Evolutionary conservation across 2,329 filamentous ascomycete genomes (phyloP).

Genomic region (Cladosporium sp.): DNA sequence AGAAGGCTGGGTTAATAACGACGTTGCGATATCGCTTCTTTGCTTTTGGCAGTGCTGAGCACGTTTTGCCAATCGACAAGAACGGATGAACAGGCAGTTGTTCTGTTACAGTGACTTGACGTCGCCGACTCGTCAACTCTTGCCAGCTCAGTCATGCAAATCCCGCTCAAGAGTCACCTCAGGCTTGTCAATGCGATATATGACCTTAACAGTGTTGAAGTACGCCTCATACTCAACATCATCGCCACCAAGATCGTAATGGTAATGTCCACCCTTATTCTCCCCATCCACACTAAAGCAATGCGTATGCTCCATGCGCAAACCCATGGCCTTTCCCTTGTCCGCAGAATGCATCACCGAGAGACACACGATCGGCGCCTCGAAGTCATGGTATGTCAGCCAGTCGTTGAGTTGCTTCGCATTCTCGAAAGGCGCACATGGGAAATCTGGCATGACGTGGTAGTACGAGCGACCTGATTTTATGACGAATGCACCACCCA

Average conservation of each 20-base stretch:
- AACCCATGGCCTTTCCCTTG: conserved; percentile 23
- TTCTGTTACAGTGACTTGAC: too few species aligned
- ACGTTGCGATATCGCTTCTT: too few species aligned
- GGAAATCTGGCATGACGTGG: conserved; percentile 31
- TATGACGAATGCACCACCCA: conserved; percentile 28
- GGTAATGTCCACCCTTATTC: conserved; percentile 28
- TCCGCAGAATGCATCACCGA: conserved; percentile 28
- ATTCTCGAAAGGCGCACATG: conserved; percentile 22
- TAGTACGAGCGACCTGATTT: conserved; percentile 24
- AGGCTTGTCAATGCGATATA: conserved; percentile 29
- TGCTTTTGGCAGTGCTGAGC: too few species aligned
- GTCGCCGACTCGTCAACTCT: too few species aligned
- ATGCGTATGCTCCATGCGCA: conserved; percentile 32
- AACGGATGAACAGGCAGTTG: too few species aligned
- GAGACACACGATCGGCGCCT: conserved; percentile 28
- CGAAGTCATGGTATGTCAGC: conserved; percentile 28
- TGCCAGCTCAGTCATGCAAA: conserved; percentile 16
- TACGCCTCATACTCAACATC: conserved; percentile 30
- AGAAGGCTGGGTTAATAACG: too few species aligned
- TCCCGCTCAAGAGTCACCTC: conserved; percentile 23
- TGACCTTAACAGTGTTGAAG: conserved; percentile 26
- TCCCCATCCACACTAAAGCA: conserved; percentile 25
- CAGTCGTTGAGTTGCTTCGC: conserved; percentile 26
- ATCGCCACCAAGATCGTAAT: conserved; percentile 22
- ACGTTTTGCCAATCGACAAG: too few species aligned